Evolutionary conservation across 352 stramenopile species (phyloP).

Genomic region (Phytophthora lateralis): DNA sequence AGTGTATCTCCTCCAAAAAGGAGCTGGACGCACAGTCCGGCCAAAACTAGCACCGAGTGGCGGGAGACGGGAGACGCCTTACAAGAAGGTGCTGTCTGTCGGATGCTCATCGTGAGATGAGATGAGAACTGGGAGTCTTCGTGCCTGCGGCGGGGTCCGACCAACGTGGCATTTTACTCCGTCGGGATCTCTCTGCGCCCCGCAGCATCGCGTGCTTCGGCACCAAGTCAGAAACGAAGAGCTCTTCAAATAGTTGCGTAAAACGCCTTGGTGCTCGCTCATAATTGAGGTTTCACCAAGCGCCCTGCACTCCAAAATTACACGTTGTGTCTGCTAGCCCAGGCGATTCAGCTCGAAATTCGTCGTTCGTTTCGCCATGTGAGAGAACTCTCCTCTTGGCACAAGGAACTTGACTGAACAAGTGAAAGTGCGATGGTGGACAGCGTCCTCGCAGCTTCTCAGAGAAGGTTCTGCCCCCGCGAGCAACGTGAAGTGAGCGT

Average conservation of each 20-base stretch:
- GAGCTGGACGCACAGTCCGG: slow-evolving; percentile 25
- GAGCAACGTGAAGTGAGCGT: background rate
- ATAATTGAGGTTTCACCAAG: slow-evolving; percentile 2
- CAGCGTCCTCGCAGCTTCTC: slow-evolving; percentile 14
- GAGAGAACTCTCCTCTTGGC: background rate
- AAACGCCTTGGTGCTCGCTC: slow-evolving; percentile 7
- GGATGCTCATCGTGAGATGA: slow-evolving; percentile 33
- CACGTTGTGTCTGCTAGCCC: background rate
- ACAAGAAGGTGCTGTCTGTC: slow-evolving; percentile 8
- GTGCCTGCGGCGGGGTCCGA: background rate
- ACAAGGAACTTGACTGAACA: slow-evolving; percentile 1
- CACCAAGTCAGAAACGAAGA: slow-evolving; percentile 19
- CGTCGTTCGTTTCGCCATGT: slow-evolving; percentile 7
- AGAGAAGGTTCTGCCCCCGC: slow-evolving; percentile 16
- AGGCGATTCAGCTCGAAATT: background rate
- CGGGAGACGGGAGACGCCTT: slow-evolving; percentile 6
- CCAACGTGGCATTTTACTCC: background rate
- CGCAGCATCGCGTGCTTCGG: slow-evolving; percentile 19
- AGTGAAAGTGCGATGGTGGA: slow-evolving; percentile 7
- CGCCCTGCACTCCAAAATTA: slow-evolving; percentile 7
- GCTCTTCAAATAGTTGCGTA: slow-evolving; percentile 15
- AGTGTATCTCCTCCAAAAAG: slow-evolving; percentile 20
- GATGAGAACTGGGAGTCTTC: slow-evolving; percentile 33
- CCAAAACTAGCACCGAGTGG: slow-evolving; percentile 20
- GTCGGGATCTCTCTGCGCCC: background rate